Evolutionary conservation across 805 yeast genomes (phyloP).

Genomic region (Cyberlindnera bimundalis): DNA sequence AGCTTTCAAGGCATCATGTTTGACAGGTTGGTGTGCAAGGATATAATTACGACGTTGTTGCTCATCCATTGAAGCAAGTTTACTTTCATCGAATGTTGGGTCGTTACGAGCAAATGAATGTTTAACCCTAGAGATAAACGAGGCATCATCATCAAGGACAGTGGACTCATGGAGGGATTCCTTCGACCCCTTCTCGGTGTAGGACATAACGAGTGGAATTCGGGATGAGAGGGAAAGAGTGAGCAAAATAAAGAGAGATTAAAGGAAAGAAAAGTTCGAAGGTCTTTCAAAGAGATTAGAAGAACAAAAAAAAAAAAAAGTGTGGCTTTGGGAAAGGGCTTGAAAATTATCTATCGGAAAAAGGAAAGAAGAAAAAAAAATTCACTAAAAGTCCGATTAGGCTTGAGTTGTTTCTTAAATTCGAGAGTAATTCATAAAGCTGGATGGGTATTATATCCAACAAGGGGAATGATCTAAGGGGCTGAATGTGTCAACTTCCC

Average conservation of each 20-base stretch:
- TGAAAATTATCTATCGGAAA: too few species aligned
- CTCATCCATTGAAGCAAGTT: conserved; percentile 21
- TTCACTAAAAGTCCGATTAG: not conserved
- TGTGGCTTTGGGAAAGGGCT: too few species aligned
- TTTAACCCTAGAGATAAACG: conserved; percentile 3
- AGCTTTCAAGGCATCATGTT: conserved; percentile 38
- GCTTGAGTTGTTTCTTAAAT: too few species aligned
- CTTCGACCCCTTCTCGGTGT: conserved; percentile 6
- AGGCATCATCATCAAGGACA: not conserved
- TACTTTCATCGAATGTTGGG: conserved; percentile 18
- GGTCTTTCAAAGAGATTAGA: not conserved
- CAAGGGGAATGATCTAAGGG: too few species aligned
- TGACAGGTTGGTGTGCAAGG: conserved; percentile 35
- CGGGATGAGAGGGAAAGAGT: not conserved
- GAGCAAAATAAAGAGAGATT: too few species aligned
- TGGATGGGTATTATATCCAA: too few species aligned
- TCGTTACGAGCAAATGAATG: conserved; percentile 26
- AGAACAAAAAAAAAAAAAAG: not conserved
- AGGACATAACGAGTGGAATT: conserved; percentile 1
- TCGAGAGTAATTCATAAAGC: too few species aligned
- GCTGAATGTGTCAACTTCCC: not conserved
- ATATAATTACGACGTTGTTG: conserved; percentile 26
- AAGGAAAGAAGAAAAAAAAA: not conserved
- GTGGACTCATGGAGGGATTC: conserved; percentile 6
- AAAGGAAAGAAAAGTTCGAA: too few species aligned